Base-by-base conservation (phyloP, 371 early-diverging fungal genomes). In the Mortierella sp. region DNA sequence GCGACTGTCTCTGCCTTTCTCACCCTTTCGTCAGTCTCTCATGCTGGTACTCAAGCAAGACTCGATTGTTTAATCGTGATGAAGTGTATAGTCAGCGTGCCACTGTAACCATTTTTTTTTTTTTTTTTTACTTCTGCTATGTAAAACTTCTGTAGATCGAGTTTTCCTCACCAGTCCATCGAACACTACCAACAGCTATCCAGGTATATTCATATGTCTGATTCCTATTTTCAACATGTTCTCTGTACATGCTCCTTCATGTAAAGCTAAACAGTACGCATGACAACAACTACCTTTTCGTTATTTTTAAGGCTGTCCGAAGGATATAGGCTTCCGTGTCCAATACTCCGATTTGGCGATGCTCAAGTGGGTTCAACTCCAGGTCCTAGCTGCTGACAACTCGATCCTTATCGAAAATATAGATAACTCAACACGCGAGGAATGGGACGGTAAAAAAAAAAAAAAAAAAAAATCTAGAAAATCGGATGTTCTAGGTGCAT, bases 341-440 rank as follows among this genome's bases (percentile, higher is more conserved):
- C 69, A 75, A 31, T 75, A 69, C 39, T 75, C 76, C 1, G 76
- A 69, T 21, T 11, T 75, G 43, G 76, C 76, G 3, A 50, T 64
- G 49, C 50, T 75, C 30, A 28, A 34, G 4, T 64, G 69, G 51
- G 76, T 75, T 19, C 76, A 75, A 24, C 19, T 75, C 2, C 69
- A 75, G 37, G 62, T 64, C 23, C 54, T 75, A 5, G 42, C 34
- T 23, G 27, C 49, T 3, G 11, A 64, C n/a, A 31, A 56, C 14
- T 19, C 50, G 7, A 46, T 75, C n/a, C 6, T 62, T 9, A 27
- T 63, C 23, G 68, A 67, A 14, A 62, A 47, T 3, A 34, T 73
- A 23, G 65, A 68, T 44, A 56, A 75, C 50, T 60, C 69, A 15
- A 69, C 76, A 12, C 64, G 76, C 17, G 2, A n/a, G 2, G 56